These are phyloP conservation scores for Waltergamsia citrina DNA, from an alignment of 2,329 filamentous ascomycete genomes.

Conservation along the genomic window DNA sequence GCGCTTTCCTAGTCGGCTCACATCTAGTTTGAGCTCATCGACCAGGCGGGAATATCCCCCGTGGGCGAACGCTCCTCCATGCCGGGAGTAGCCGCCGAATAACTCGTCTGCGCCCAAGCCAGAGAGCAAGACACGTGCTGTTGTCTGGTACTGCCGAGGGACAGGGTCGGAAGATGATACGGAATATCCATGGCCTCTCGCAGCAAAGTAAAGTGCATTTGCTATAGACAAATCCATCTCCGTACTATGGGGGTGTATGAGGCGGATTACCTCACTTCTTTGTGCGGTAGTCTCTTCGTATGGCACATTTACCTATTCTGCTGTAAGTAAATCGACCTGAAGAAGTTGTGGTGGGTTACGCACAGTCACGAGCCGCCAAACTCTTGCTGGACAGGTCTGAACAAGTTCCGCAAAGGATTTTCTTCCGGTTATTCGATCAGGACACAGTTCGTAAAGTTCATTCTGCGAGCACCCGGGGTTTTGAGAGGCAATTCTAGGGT, in stretches of 20 bases:
- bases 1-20: conserved; percentile 78
- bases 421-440: conserved; percentile 81
- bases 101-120: conserved; percentile 93
- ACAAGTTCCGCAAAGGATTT: conserved; percentile 69
- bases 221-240: conserved; percentile 98
- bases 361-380: conserved; percentile 75
- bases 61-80: conserved; percentile 65
- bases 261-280: conserved; percentile 56
- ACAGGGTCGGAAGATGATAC: conserved; percentile 8
- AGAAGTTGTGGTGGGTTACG: conserved; percentile 11
- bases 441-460: conserved; percentile 68
- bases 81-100: conserved; percentile 86
- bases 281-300: conserved; percentile 66
- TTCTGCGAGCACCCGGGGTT: conserved; percentile 23
- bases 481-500: conserved; percentile 62
- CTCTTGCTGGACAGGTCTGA: conserved; percentile 55
- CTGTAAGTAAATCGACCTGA: conserved; percentile 1
- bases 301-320: conserved; percentile 63
- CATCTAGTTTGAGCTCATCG: conserved; percentile 77
- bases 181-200: conserved; percentile 57
- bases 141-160: conserved; percentile 55
- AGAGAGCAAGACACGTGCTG: conserved; percentile 77
- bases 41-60: conserved; percentile 62
- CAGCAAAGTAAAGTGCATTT: conserved; percentile 88
- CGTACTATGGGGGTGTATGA: conserved; percentile 91